Percentiles rank a stretch among this genome's conserved stretches.
Conservation (phyloP, 257 asterid genomes). For the Penstemon davidsonii region DNA sequence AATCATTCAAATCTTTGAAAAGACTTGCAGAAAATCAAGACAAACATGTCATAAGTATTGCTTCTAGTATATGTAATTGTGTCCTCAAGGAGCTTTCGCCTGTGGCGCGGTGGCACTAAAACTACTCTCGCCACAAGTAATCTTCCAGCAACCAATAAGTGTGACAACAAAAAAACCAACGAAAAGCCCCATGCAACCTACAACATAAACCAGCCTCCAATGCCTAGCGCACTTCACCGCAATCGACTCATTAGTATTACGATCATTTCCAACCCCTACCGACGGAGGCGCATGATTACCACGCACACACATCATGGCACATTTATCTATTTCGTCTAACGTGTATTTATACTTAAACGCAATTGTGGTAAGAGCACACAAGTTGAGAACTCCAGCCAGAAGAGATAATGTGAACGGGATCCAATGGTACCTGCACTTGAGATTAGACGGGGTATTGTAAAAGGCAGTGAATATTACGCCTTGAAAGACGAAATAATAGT, state of each 20-base stretch:
- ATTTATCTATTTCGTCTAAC: constrained; percentile 21
- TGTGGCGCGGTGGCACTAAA: neutral
- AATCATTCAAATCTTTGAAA: too few species aligned
- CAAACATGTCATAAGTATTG: too few species aligned
- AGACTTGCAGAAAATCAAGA: too few species aligned
- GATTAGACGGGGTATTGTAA: constrained; percentile 23
- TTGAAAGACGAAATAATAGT: constrained; percentile 32
- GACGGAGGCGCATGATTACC: neutral
- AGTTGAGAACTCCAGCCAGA: constrained; percentile 29
- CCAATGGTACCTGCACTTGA: constrained; percentile 37
- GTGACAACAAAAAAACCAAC: constrained; percentile 24
- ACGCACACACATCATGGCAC: neutral
- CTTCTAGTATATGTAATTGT: too few species aligned
- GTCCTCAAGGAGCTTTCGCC: neutral
- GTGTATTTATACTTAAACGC: constrained; percentile 24
- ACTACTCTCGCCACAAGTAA: constrained; percentile 17
- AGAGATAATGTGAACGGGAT: constrained; percentile 26
- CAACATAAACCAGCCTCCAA: constrained; percentile 16
- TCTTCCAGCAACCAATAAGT: constrained; percentile 30
- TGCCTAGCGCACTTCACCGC: constrained; percentile 10
- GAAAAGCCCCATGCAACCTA: constrained; percentile 13
- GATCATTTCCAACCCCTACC: neutral
- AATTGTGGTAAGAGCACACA: constrained; percentile 26
- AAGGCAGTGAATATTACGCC: constrained; percentile 36
- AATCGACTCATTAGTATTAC: neutral